Percentiles rank a stretch among this genome's conserved stretches.
Conservation (phyloP, 2,329 filamentous ascomycete species). For the Arthrobotrys musiformis region DNA sequence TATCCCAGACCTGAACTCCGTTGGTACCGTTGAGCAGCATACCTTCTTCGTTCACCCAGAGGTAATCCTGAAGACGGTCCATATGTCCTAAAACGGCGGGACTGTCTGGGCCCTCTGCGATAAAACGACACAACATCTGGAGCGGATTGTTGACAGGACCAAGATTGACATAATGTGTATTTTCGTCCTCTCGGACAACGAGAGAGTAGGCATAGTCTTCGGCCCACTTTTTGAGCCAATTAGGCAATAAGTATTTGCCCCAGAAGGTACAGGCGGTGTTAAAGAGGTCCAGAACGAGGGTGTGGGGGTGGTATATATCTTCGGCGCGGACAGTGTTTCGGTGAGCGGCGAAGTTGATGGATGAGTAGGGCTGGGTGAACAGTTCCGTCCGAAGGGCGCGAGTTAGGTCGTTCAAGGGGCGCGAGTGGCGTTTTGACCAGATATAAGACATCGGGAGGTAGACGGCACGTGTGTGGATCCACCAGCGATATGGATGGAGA, state of each 20-base stretch:
- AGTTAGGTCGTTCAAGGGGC: slow-evolving; percentile 79
- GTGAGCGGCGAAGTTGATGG: slow-evolving; percentile 79
- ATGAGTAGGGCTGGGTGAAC: slow-evolving; percentile 79
- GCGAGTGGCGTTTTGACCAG: slow-evolving; percentile 83
- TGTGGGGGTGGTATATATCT: slow-evolving; percentile 95
- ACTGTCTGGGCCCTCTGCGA: slow-evolving; percentile 81
- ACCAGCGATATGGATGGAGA: slow-evolving; percentile 92
- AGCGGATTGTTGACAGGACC: slow-evolving; percentile 90
- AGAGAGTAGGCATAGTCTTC: slow-evolving; percentile 85
- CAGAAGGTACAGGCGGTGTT: slow-evolving; percentile 86
- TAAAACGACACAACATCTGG: slow-evolving; percentile 87
- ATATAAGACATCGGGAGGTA: slow-evolving; percentile 91
- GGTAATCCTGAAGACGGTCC: slow-evolving; percentile 82
- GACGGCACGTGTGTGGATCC: slow-evolving; percentile 98
- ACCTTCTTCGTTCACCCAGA: slow-evolving; percentile 92
- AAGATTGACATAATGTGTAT: slow-evolving; percentile 85
- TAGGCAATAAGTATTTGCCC: slow-evolving; percentile 78
- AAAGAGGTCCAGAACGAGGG: slow-evolving; percentile 79
- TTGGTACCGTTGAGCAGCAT: slow-evolving; percentile 97
- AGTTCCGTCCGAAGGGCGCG: slow-evolving; percentile 80
- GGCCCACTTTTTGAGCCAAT: slow-evolving; percentile 74
- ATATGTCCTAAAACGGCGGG: slow-evolving; percentile 78
- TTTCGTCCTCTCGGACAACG: slow-evolving; percentile 89
- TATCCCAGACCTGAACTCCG: slow-evolving; percentile 98
- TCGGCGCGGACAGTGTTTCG: slow-evolving; percentile 81